Base-by-base conservation (phyloP, 75 land plant species). In the Cryptomeria japonica region DNA sequence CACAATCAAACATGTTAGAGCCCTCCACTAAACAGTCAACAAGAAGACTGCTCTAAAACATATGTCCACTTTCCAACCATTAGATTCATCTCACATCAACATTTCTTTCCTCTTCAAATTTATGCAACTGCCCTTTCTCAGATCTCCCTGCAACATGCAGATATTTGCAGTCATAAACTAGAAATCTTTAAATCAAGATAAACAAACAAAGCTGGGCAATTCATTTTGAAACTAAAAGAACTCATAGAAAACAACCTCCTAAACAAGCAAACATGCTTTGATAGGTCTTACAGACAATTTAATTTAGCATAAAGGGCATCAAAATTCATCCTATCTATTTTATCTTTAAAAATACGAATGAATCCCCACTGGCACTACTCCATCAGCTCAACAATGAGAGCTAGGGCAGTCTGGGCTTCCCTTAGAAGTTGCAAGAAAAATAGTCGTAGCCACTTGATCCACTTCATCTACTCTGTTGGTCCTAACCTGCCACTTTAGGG, bases 1-100 rank as follows among this genome's bases (percentile, higher is more conserved):
- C 84, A 82, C 15, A 46, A 32, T 82, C 51, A 82, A 44, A 42
- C 84, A 82, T 82, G 51, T 82, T 82, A 80, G 28, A 82, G 28
- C 51, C 51, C 25, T 12, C 84, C 28, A 25, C 70, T 82, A 46
- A 5, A 46, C 12, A n/a, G n/a, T 41, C 84, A 82, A 82, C 51
- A n/a, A 42, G 12, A 82, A 79, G 22, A 10, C 82, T 79, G 51
- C 47, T 7, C 49, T 82, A 46, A 80, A 82, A 46, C 44, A 39
- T 9, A 22, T n/a, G 14, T 82, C 84, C 84, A 82, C 84, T 46
- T 82, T 46, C 31, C 84, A n/a, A 28, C 0, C 32, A 28, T n/a
- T 10, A 46, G 28, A 42, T 82, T 28, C 84, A 82, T n/a, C 32
- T 82, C 49, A 82, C 32, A 82, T 31, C 51, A 82, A 12, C 51